These are phyloP conservation scores for Hymenoscyphus occultus DNA, from an alignment of 2,329 filamentous ascomycete genomes.

Conservation along the genomic window DNA sequence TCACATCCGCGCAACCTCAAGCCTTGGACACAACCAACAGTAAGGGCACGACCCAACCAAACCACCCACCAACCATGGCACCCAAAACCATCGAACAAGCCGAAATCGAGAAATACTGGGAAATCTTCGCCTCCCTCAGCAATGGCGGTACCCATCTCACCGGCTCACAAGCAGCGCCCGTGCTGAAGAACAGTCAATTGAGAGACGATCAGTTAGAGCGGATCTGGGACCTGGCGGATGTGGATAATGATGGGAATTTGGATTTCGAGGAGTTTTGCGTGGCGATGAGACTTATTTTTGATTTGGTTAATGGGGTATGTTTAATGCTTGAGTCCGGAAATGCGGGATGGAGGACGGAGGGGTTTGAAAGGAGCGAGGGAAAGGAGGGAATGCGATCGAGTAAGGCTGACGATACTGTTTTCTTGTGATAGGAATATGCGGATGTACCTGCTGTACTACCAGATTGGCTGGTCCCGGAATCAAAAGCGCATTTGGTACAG, in stretches of 20 bases:
- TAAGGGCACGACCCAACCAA: background rate
- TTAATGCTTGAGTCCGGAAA: background rate
- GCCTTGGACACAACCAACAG: background rate
- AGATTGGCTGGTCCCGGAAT: conserved; percentile 96
- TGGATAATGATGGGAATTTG: conserved; percentile 94
- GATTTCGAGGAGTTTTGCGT: conserved; percentile 99
- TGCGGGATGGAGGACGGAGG: background rate
- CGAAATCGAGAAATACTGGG: conserved; percentile 77
- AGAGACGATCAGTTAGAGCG: conserved; percentile 85
- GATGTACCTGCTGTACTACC: conserved; percentile 85
- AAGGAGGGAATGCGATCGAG: background rate
- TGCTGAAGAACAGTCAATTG: conserved; percentile 71
- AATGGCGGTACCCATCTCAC: conserved; percentile 63
- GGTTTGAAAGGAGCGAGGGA: too few relatives aligned
- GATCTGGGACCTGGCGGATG: conserved; percentile 96
- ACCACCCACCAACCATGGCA: conserved; percentile 31
- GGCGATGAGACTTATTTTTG: conserved; percentile 96
- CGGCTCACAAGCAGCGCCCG: conserved; percentile 66
- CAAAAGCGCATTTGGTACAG: conserved; percentile 86
- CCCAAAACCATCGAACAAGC: conserved; percentile 63
- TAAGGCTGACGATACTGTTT: conserved; percentile 7
- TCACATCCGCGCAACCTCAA: background rate
- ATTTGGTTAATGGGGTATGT: conserved; percentile 87
- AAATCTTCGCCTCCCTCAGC: conserved; percentile 69
- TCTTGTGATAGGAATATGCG: conserved; percentile 66